Evolutionary conservation across 345 rosid species (phyloP), one percentile per base, ranked within the genome.

Genomic region (Stellera chamaejasme): DNA sequence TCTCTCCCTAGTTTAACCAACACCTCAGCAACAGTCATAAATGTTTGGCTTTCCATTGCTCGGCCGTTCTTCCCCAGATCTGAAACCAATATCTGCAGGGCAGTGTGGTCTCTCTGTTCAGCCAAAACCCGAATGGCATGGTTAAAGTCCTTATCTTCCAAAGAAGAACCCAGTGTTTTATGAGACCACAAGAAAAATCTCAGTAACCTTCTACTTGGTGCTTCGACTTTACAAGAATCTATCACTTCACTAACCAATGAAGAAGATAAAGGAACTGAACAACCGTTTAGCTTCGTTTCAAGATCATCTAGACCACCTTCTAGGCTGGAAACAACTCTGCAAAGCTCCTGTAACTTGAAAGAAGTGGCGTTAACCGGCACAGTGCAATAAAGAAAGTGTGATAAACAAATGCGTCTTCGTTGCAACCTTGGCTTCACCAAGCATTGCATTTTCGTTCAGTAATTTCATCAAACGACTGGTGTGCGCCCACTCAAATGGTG

Each of bases 161-260:
- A 28, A 46, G 60, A 49, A 43, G 59, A 67, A 46, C 59, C 62
- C 50, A 81, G 50, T 58, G 11, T 67, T 71, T 74, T 73, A 66
- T 70, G 27, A 1, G 96, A 78, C 96, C 98, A 91, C 27, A 80
- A 77, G 73, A 87, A 91, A 68, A 91, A 87, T 39, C 92, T 84
- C 55, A 85, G 60, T 5, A 91, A 51, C 61, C 90, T 82, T 65
- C 95, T 80, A 13, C 81, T 46, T 67, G 87, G 78, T 16, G 92
- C 82, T 66, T 76, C 85, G 0, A 60, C 52, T 61, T 76, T 81
- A 62, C 92, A 91, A 6, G 58, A 60, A 14, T 75, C 77, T 19
- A 91, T 68, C 27, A 82, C 77, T 46, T 67, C 79, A 51, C 51
- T 61, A 46, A 83, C 83, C 10, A 82, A 54, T 12, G 75, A 42